These are phyloP conservation scores for Cymbopogon citratus DNA, from an alignment of 176 grass and related monocot species.

Conservation along the genomic window DNA sequence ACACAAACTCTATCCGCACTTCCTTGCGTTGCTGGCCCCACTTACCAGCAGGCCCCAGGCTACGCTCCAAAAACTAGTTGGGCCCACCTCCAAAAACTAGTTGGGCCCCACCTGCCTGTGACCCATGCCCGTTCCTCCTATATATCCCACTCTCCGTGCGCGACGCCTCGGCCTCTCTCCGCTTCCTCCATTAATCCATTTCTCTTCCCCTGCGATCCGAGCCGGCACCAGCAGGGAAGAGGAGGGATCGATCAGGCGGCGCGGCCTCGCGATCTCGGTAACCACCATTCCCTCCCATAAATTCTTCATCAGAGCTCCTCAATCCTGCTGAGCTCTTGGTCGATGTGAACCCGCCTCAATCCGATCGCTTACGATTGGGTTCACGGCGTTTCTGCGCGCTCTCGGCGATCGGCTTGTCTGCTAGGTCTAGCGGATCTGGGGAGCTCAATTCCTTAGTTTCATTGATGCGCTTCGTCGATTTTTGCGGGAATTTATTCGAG, in stretches of 20 bases:
- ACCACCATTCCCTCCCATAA: neutral
- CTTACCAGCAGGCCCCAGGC: neutral
- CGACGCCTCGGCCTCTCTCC: neutral
- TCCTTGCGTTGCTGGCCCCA: neutral
- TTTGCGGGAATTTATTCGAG: neutral
- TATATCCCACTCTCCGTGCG: neutral
- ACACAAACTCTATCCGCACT: neutral
- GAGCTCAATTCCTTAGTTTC: neutral
- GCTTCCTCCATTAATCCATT: slow-evolving; percentile 14
- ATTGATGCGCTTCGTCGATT: neutral
- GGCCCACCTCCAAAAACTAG: neutral
- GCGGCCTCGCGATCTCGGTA: slow-evolving; percentile 28
- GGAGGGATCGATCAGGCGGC: neutral
- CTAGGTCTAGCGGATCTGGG: neutral
- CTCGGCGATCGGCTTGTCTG: neutral
- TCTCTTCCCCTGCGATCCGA: slow-evolving; percentile 21
- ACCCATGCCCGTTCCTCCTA: neutral
- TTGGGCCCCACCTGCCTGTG: slow-evolving; percentile 30
- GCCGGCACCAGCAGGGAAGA: slow-evolving; percentile 20
- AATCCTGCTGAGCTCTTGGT: neutral
- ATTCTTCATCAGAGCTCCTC: neutral
- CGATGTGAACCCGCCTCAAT: neutral
- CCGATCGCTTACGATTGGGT: neutral
- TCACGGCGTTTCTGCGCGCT: neutral
- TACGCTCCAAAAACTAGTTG: neutral